Conservation (phyloP, 202 grass and related monocot genomes). For the Cymbopogon flexuosus region DNA sequence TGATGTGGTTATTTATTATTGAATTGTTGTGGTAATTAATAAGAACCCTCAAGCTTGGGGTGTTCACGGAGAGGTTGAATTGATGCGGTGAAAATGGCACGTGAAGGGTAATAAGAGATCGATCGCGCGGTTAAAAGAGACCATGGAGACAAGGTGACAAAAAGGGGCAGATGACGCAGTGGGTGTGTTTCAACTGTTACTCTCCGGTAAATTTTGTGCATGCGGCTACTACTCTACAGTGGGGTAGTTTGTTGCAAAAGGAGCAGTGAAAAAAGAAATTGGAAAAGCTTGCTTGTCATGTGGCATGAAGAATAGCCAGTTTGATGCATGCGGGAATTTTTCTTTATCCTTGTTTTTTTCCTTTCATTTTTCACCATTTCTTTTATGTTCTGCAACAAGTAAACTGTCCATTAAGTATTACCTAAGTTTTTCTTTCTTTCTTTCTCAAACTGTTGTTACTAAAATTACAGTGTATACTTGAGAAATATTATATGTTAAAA, state of each 20-base stretch:
- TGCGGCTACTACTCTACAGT: slow-evolving; percentile 34
- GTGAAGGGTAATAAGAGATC: slow-evolving; percentile 36
- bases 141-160: slow-evolving; percentile 10
- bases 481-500: slow-evolving; percentile 44
- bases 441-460: slow-evolving; percentile 42
- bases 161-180: background rate
- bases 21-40: slow-evolving; percentile 76
- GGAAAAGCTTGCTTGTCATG: slow-evolving; percentile 18
- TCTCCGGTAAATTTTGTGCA: slow-evolving; percentile 15
- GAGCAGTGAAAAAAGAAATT: slow-evolving; percentile 10
- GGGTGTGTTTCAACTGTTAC: slow-evolving; percentile 7
- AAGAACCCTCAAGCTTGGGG: slow-evolving; percentile 45
- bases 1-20: slow-evolving; percentile 76
- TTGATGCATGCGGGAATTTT: slow-evolving; percentile 36
- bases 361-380: background rate
- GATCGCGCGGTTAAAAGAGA: slow-evolving; percentile 19
- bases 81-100: slow-evolving; percentile 30
- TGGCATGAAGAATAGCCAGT: slow-evolving; percentile 21
- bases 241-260: slow-evolving; percentile 15
- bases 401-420: slow-evolving; percentile 67
- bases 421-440: slow-evolving; percentile 35
- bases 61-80: slow-evolving; percentile 28
- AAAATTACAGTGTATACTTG: slow-evolving; percentile 57
- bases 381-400: slow-evolving; percentile 19
- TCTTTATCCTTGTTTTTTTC: background rate